Base-by-base conservation (phyloP, 1,284 basidiomycete genomes). In the Leccinum variabile region DNA sequence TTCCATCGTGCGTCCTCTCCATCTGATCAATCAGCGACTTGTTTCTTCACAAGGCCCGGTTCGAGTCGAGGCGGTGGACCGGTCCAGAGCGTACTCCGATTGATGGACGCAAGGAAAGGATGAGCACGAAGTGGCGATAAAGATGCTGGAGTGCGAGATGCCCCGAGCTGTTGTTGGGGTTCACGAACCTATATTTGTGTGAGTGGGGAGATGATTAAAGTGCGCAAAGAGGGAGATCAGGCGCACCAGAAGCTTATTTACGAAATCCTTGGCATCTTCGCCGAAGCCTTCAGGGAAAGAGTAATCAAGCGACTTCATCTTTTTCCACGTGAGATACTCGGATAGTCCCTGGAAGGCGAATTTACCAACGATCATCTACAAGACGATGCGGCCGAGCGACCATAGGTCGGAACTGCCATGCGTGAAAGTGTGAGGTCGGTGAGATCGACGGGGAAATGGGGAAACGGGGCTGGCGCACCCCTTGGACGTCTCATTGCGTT, bases 311-410 rank as follows among this genome's bases (percentile, higher is more conserved):
- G 81, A 79, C 75, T 91, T 91, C 74, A 92, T 88, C 76, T 90
- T 90, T 69, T 91, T 85, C 85, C 88, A 90, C 25, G 87, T 92
- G 57, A 92, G 84, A 66, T 95, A 94, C 61, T 96, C 91, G 1
- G 90, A 89, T 11, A 95, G 82, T 35, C 90, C 90, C 64, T 91
- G 88, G 78, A 99, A 99, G 3, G 96, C 93, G 62, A 95, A 95
- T 61, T 84, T 86, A 46, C 95, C 95, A 63, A 94, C 91, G 37
- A 98, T 91, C 89, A 25, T 96, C 76, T 98, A 96, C 78, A 92
- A 98, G 37, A 99, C 79, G 60, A 98, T 94, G 77, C 96, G 98
- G 1, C 96, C 97, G 14, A 98, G 81, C 16, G 95, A 94, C 97
- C 97, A 99, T 18, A 97, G 84, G 77, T 99, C 97, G 56, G 94